phyloP scores from a whole-genome alignment of 177 flowering plant genomes.

The Vitis hybrid region DNA sequence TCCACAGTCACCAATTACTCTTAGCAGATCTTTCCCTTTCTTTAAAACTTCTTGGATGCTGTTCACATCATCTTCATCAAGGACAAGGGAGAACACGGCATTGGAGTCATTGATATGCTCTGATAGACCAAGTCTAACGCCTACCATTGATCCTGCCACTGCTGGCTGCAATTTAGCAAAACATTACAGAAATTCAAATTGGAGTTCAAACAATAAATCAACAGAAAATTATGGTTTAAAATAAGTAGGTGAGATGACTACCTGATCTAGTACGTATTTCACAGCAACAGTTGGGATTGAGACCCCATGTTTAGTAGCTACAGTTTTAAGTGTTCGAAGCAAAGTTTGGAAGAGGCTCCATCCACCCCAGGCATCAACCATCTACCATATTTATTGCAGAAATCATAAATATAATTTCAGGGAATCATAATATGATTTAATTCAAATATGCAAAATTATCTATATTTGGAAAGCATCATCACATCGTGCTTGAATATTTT shows the following conservation, averaged over 20 bases:
- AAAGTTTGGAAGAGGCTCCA: slow-evolving; percentile 87
- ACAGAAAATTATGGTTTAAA: neutral
- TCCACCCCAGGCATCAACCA: slow-evolving; percentile 99
- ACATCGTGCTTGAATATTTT: neutral
- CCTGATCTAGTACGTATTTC: slow-evolving; percentile 88
- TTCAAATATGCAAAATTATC: neutral
- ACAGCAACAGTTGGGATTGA: slow-evolving; percentile 89
- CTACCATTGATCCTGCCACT: slow-evolving; percentile 96
- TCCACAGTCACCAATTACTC: slow-evolving; percentile 93
- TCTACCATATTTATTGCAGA: slow-evolving; percentile 39
- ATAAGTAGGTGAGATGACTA: slow-evolving; percentile 13
- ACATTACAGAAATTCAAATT: slow-evolving; percentile 6
- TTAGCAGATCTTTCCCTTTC: slow-evolving; percentile 73
- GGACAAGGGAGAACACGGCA: slow-evolving; percentile 70
- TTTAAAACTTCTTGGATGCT: slow-evolving; percentile 60
- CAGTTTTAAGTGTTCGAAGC: slow-evolving; percentile 72
- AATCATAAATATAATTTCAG: neutral
- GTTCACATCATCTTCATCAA: slow-evolving; percentile 75
- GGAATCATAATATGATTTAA: neutral
- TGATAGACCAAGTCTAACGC: slow-evolving; percentile 84
- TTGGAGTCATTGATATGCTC: slow-evolving; percentile 75
- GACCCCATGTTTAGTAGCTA: slow-evolving; percentile 78
- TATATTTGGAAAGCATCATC: too few relatives aligned
- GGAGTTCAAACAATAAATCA: neutral
- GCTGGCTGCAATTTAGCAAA: slow-evolving; percentile 50